Base-by-base conservation (phyloP, 768 basidiomycete species). In the Auricularia heimuer region DNA sequence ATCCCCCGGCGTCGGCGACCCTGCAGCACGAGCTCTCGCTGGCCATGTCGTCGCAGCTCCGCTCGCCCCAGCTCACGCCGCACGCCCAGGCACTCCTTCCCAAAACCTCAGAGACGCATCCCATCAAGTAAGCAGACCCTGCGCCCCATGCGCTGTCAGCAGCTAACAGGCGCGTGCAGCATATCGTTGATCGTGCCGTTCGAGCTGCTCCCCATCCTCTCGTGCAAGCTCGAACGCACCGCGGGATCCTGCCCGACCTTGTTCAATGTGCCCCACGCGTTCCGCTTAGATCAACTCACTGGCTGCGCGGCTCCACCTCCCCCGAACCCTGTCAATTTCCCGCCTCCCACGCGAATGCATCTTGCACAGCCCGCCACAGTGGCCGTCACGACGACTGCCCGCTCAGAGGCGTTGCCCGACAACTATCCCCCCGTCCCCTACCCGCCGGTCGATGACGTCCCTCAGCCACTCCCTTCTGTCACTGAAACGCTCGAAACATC, bases 41-140 rank as follows among this genome's bases (percentile, higher is more conserved):
- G 6, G 86, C 86, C 0, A 83, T 88, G 45, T 75, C 80, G 6
- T 79, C 84, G n/a, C 69, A 60, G 56, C 76, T 14, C 64, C 79
- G 74, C 63, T 58, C 24, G 62, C 44, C 64, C 36, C 64, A n/a
- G 39, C 66, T 67, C 61, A 11, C 65, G 42, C 37, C 34, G 37
- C 68, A 44, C 16, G 42, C 62, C 18, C 79, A 69, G 64, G 16
- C 66, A 54, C 63, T 63, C 69, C 54, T 29, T 63, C 24, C 87
- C 65, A 93, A 90, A 71, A 93, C 90, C 1, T 92, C 90, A 2
- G 79, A 82, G 29, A 83, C 88, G 0, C 92, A 93, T 74, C 92
- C 92, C 6, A 89, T 95, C 72, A 91, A 92, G 90, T 90, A 42
- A 42, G 39, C 39, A 42, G 8, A 14, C 39, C 39, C 39, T 42